Conservation (phyloP, 768 basidiomycete species). For the Leccinellum albellum region DNA sequence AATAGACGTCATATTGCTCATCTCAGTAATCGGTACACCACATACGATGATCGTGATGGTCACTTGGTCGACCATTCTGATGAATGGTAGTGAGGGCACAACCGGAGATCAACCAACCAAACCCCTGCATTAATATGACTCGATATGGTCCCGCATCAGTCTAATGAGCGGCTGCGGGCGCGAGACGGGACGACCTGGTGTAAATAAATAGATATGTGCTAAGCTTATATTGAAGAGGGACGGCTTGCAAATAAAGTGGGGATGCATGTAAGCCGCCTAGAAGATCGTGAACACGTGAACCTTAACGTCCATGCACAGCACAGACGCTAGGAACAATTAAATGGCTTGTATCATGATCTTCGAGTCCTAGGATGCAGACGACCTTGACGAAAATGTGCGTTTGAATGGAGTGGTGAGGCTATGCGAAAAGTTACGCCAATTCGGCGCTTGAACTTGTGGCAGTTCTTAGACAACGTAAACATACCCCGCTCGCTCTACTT, state of each 20-base stretch:
- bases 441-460: too few relatives aligned
- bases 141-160: background rate
- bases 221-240: constrained; percentile 48
- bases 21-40: constrained; percentile 41
- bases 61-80: constrained; percentile 43
- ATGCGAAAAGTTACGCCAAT: too few relatives aligned
- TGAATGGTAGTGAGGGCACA: constrained; percentile 33
- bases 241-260: constrained; percentile 56
- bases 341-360: too few relatives aligned
- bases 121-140: constrained; percentile 44
- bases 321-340: too few relatives aligned
- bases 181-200: constrained; percentile 25
- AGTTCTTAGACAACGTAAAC: too few relatives aligned
- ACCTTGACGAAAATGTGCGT: too few relatives aligned
- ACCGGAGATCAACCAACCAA: constrained; percentile 47
- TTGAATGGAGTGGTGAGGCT: too few relatives aligned
- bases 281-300: constrained; percentile 18
- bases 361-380: too few relatives aligned
- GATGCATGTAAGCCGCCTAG: constrained; percentile 42
- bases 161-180: background rate
- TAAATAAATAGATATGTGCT: constrained; percentile 42
- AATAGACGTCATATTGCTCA: constrained; percentile 22
- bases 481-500: too few relatives aligned
- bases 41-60: constrained; percentile 32
- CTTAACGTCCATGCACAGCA: constrained; percentile 10